Base-by-base conservation (phyloP, 441 rosid species). In the Gossypium aridum region DNA sequence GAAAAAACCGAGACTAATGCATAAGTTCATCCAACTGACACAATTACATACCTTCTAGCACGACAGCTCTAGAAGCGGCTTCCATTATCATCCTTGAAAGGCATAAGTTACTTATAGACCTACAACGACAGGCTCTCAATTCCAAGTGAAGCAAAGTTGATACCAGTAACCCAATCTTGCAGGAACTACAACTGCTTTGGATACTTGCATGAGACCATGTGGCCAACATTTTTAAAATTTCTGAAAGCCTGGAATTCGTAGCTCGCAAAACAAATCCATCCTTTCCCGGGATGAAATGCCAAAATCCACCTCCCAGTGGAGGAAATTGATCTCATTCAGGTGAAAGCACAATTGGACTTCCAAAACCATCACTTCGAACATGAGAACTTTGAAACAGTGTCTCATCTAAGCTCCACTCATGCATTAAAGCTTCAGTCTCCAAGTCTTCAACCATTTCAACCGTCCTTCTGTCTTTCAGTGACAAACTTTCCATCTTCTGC, bases 281-380 rank as follows among this genome's bases (percentile, higher is more conserved):
- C 31, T 85, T 85, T 68, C 74, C 86, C 75, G 70, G 79, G 73
- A 87, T 47, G 47, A 82, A 67, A 67, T 83, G 80, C 67, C 89
- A 86, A 72, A 84, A 84, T 61, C 86, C 82, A 78, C 85, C 75
- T 31, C 82, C 89, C 74, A 85, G 81, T 51, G 82, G 76, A 60
- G 88, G 85, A 55, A 81, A 81, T 74, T 85, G 81, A 78, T 69
- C 53, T 49, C 64, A 68, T 59, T 78, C 86, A 57, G 78, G 77
- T 0, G 84, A 82, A 72, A 93, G 79, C 80, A 85, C 90, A 75
- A 91, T 87, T 53, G 97, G 94, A 83, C 98, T 92, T 75, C 98
- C 97, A 82, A 94, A 92, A 68, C 94, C 97, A 77, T 86, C 89
- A 49, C 90, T 83, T 73, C 73, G 80, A 80, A 61, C 65, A 56